Evolutionary conservation across 2,329 filamentous ascomycete genomes (phyloP).

Genomic region (Phymatotrichopsis omnivora): DNA sequence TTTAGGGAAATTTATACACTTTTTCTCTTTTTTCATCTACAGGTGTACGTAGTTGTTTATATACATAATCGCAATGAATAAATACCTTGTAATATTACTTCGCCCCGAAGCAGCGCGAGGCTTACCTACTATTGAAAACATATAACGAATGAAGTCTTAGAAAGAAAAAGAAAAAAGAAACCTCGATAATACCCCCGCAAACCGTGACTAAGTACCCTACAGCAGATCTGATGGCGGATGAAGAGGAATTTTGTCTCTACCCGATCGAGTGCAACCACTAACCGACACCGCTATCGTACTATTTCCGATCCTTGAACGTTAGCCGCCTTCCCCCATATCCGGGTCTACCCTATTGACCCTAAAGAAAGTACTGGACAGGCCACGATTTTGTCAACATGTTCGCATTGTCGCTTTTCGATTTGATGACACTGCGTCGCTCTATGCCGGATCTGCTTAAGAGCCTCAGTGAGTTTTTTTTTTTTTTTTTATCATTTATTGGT

Average conservation of each 20-base stretch:
- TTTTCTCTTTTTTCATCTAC: no score
- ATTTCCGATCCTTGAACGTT: constrained; percentile 43
- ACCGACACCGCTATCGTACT: constrained; percentile 58
- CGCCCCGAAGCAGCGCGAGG: no score
- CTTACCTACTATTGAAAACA: no score
- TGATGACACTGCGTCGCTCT: constrained; percentile 29
- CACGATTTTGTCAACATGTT: constrained; percentile 51
- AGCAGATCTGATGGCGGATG: no score
- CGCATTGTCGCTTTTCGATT: constrained; percentile 39
- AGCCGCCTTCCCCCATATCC: constrained; percentile 29
- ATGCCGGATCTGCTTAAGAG: constrained; percentile 26
- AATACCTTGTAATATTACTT: no score
- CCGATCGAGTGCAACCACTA: constrained; percentile 64
- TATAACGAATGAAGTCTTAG: no score
- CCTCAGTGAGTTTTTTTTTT: constrained; percentile 33
- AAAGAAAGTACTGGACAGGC: constrained; percentile 45
- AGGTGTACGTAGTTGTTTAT: no score
- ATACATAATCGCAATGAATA: no score
- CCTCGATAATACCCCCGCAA: no score
- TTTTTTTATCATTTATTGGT: constrained; percentile 37
- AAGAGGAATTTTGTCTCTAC: constrained; percentile 38
- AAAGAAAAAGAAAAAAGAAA: no score
- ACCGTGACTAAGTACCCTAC: no score
- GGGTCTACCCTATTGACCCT: not conserved
- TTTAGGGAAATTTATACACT: no score